Evolutionary conservation across 306 rosid species (phyloP).

Genomic region (Casuarina cunninghamiana): DNA sequence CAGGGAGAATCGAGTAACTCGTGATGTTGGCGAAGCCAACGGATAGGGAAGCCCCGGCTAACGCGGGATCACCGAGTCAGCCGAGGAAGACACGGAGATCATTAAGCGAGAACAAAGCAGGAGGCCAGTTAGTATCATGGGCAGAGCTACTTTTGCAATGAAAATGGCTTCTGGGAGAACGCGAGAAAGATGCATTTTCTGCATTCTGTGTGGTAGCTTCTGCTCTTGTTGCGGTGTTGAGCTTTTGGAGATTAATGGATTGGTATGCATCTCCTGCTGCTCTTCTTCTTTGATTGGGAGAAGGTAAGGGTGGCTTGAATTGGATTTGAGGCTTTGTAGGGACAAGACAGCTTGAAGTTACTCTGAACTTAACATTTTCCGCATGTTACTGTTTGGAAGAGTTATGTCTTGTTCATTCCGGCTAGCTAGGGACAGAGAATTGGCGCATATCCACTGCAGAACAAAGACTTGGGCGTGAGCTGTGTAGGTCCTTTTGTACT

Average conservation of each 20-base stretch:
- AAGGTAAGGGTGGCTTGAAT: constrained; percentile 7
- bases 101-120: constrained; percentile 75
- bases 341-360: not conserved
- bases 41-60: constrained; percentile 89
- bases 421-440: constrained; percentile 20
- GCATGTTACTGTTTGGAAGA: constrained; percentile 13
- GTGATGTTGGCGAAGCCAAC: constrained; percentile 87
- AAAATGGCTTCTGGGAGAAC: constrained; percentile 44
- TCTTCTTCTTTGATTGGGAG: not conserved
- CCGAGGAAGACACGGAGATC: constrained; percentile 94
- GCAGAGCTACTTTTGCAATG: constrained; percentile 62
- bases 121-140: constrained; percentile 80
- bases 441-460: constrained; percentile 26
- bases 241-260: constrained; percentile 37
- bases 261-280: constrained; percentile 1
- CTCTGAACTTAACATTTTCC: not conserved
- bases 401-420: constrained; percentile 18
- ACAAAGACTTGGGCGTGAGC: constrained; percentile 32
- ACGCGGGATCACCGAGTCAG: constrained; percentile 66
- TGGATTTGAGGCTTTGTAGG: constrained; percentile 48
- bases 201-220: not conserved
- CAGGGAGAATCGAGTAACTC: constrained; percentile 87
- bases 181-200: constrained; percentile 30
- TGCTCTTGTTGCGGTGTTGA: constrained; percentile 13
- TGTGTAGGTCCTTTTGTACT: not conserved